Evolutionary conservation across 129 eudicot species (phyloP), one percentile per base, ranked within the genome.

Genomic region (Flaveria trinervia): DNA sequence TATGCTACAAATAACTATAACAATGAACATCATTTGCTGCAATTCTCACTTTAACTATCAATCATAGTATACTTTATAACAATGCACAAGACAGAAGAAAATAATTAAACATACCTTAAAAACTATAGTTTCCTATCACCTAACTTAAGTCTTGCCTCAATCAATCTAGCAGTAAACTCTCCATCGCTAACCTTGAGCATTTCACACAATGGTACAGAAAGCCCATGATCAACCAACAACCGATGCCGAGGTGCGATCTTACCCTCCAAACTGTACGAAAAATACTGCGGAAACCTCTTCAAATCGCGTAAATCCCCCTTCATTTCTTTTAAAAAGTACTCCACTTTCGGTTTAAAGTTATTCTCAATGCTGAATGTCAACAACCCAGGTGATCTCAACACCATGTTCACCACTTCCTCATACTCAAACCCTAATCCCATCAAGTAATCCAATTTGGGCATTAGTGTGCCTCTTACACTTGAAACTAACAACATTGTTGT

Each of bases 181-280:
- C 90, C 96, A 80, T 91, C 99, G 28, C 97, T 89, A 59, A 85
- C 82, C 85, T 78, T 92, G 68, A 95, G 51, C 99, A 95, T 91
- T 28, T 89, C 88, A 70, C 86, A 57, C 82, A 95, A 68, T 0
- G 90, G 68, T 71, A 92, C 81, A 1, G 62, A 66, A 48, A 95
- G 33, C 28, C 69, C 69, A 14, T 64, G 69, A 64, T 64, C 69
- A 30, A 64, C 69, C 69, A 64, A 13, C 46, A 64, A 64, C 46
- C 46, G 46, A 64, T 64, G 69, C 13, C 69, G n/a, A 0, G 22
- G 69, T 23, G 7, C 13, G 5, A 64, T 64, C 46, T 64, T 95
- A 44, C 87, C 78, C 69, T 95, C 99, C 86, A 95, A 88, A 80
- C 97, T 92, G 81, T 84, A 95, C 16, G 92, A 84, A 77, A 95